A percentile compares a stretch with the other conserved stretches of the same genome.
Conservation (phyloP, 306 rosid species). For the Morella rubra region DNA sequence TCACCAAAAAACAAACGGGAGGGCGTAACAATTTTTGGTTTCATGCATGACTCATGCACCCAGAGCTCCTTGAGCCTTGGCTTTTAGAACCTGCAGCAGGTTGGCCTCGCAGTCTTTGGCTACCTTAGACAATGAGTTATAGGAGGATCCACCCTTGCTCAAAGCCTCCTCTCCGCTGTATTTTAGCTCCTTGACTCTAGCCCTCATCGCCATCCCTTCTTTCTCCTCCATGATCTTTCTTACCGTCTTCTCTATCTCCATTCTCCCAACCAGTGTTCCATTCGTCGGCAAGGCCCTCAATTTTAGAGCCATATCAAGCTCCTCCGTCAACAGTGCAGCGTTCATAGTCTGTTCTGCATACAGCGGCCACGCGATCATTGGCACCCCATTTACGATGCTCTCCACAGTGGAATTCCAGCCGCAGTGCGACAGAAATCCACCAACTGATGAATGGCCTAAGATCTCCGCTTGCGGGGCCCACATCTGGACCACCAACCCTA, state of each 20-base stretch:
- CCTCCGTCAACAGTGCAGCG: slow-evolving; percentile 42
- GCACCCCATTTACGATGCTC: slow-evolving; percentile 48
- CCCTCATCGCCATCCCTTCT: slow-evolving; percentile 16
- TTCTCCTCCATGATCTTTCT: slow-evolving; percentile 27
- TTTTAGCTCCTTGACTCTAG: slow-evolving; percentile 24
- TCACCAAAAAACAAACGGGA: no score
- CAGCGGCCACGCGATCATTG: slow-evolving; percentile 53
- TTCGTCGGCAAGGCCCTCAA: slow-evolving; percentile 26
- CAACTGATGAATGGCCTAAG: slow-evolving; percentile 36
- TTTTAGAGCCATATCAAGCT: slow-evolving; percentile 35
- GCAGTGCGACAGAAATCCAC: slow-evolving; percentile 51
- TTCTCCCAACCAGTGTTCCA: slow-evolving; percentile 35
- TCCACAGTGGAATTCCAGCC: slow-evolving; percentile 55
- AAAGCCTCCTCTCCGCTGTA: slow-evolving; percentile 24
- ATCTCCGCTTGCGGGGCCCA: slow-evolving; percentile 50
- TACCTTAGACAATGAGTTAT: no score
- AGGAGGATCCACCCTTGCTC: slow-evolving; percentile 31
- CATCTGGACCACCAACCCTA: slow-evolving; percentile 24
- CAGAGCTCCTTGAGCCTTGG: no score
- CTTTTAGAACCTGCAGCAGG: no score
- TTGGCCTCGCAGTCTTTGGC: no score
- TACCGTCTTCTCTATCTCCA: slow-evolving; percentile 36
- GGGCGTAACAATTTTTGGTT: no score
- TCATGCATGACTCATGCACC: no score
- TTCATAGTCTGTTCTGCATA: slow-evolving; percentile 60